These are phyloP conservation scores for Combretum micranthum DNA, from an alignment of 345 rosid species.

Conservation along the genomic window DNA sequence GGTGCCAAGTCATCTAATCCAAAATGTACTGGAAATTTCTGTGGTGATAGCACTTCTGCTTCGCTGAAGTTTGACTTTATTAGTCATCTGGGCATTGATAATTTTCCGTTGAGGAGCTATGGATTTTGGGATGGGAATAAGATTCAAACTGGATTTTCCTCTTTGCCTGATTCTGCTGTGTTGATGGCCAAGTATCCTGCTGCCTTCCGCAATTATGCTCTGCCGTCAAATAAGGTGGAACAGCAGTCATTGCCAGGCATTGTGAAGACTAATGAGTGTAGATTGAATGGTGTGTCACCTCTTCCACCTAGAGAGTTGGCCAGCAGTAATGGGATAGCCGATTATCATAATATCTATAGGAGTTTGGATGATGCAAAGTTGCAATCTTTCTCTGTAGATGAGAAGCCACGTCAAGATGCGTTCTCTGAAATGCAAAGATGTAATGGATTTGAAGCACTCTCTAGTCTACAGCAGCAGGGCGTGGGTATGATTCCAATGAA, in stretches of 20 bases:
- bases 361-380: conserved; percentile 26
- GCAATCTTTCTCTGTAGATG: conserved; percentile 34
- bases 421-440: conserved; percentile 34
- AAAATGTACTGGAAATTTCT: conserved; percentile 30
- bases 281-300: conserved; percentile 25
- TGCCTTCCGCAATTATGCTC: conserved; percentile 41
- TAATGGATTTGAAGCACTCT: conserved; percentile 37
- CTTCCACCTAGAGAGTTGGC: conserved; percentile 25
- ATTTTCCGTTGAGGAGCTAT: conserved; percentile 54
- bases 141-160: conserved; percentile 63
- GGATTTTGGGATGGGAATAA: conserved; percentile 86
- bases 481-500: conserved; percentile 42
- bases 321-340: conserved; percentile 35
- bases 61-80: conserved; percentile 37
- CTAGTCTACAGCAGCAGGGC: conserved; percentile 41
- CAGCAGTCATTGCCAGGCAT: conserved; percentile 30
- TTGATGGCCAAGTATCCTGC: conserved; percentile 71
- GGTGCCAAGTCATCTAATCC: conserved; percentile 30
- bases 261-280: conserved; percentile 25
- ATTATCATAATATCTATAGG: conserved; percentile 35
- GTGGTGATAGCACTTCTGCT: conserved; percentile 20
- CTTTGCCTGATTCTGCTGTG: conserved; percentile 70
- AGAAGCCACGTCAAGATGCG: conserved; percentile 41
- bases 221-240: conserved; percentile 27
- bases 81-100: conserved; percentile 40